Evolutionary conservation across 1,284 basidiomycete species (phyloP).

Genomic region (Marasmius tenuissimus): DNA sequence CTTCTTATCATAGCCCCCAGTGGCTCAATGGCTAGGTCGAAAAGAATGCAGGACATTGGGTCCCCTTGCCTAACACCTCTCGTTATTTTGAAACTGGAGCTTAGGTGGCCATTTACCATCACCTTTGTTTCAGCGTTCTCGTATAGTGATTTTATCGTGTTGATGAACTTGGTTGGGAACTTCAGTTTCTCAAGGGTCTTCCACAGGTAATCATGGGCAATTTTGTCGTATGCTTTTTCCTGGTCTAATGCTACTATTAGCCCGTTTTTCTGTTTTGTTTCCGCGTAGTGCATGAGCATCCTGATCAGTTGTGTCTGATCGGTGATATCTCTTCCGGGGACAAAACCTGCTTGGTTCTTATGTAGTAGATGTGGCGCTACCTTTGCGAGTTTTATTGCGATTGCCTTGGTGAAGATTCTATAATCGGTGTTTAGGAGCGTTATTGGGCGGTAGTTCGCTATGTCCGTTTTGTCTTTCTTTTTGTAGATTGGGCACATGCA

Average conservation of each 20-base stretch:
- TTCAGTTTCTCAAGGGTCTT: conserved; percentile 5
- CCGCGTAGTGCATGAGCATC: too few species aligned
- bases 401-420: too few species aligned
- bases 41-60: conserved; percentile 28
- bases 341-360: too few species aligned
- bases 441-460: too few species aligned
- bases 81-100: conserved; percentile 8
- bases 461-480: too few species aligned
- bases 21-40: conserved; percentile 25
- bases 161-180: conserved; percentile 16
- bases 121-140: conserved; percentile 11
- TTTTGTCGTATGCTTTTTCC: background rate
- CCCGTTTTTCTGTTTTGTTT: background rate
- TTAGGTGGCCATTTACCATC: conserved; percentile 18
- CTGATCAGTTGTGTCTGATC: too few species aligned
- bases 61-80: conserved; percentile 25
- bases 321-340: too few species aligned
- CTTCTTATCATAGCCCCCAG: conserved; percentile 14
- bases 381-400: too few species aligned
- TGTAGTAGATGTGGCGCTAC: too few species aligned
- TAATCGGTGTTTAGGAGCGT: too few species aligned
- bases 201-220: conserved; percentile 18
- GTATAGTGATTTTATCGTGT: conserved; percentile 17
- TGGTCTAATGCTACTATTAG: conserved; percentile 1
- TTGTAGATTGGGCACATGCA: too few species aligned